Base-by-base conservation (phyloP, 305 asterid genomes). In the Solanum hybrid region DNA sequence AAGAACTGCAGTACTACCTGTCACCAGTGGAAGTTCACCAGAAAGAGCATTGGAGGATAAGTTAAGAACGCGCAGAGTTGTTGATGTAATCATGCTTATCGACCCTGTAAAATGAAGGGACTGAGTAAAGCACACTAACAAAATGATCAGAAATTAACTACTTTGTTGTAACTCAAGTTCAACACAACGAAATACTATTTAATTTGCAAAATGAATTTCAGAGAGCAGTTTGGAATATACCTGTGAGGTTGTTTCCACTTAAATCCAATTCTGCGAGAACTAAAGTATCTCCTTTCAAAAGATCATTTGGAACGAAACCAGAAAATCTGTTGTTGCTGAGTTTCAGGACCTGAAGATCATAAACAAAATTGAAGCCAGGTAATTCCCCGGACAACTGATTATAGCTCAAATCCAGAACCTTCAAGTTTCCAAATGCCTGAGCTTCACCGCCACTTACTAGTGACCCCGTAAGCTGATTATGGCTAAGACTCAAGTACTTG, bases 331-430 rank as follows among this genome's bases (percentile, higher is more conserved):
- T 97, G 93, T 92, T 95, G 88, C 98, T 93, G 80, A 97, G 97
- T 89, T 91, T 97, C 82, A 97, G 93, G 60, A 97, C 94, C 92
- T 95, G 94, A 89, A 97, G 99, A 92, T 97, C 98, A 88, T 97
- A 97, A 37, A 96, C 98, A 42, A 96, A 97, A 88, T 90, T 95
- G 89, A 96, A 97, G 64, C 95, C 98, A 2, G 99, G 99, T 71
- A 97, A 91, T 84, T 95, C 99, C 71, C 98, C 99, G 6, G 98
- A 93, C 7, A 97, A 90, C 92, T 95, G 98, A 92, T 97, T 97
- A 92, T 93, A 93, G 94, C 99, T 97, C 94, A 97, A 95, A 96
- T 97, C 99, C 94, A 97, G 89, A 88, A 94, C 96, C 91, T 92
- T 93, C 92, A 97, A 92, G 93, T 93, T 96, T 88, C 95, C 96